Evolutionary conservation across 1,284 basidiomycete genomes (phyloP).

Genomic region (Moesziomyces aphidis): DNA sequence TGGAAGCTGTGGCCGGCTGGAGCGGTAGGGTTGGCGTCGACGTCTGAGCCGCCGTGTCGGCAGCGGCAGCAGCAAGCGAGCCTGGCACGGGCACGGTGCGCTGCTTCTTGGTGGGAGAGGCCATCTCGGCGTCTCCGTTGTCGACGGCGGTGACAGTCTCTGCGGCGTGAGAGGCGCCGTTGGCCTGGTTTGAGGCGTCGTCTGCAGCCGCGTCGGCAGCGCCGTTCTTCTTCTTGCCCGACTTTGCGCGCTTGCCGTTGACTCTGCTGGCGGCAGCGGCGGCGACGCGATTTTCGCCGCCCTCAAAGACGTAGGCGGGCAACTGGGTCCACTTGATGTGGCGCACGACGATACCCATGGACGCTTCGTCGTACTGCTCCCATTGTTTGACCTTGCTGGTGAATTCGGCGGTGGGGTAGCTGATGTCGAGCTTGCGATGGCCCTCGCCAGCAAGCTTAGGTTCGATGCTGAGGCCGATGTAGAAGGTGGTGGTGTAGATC

Average conservation of each 20-base stretch:
- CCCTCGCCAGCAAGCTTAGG: constrained; percentile 75
- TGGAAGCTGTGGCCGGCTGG: constrained; percentile 38
- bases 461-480: constrained; percentile 93
- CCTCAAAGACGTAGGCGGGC: constrained; percentile 83
- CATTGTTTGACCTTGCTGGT: constrained; percentile 94
- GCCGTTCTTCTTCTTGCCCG: constrained; percentile 72
- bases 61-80: neutral
- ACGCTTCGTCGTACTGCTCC: constrained; percentile 92
- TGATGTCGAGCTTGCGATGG: constrained; percentile 86
- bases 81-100: constrained; percentile 12
- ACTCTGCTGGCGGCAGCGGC: constrained; percentile 76
- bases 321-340: constrained; percentile 90
- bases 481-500: constrained; percentile 94
- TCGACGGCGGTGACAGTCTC: constrained; percentile 22
- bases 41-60: neutral
- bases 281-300: constrained; percentile 69
- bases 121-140: constrained; percentile 36
- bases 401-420: constrained; percentile 95
- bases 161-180: constrained; percentile 8
- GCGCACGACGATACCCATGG: constrained; percentile 93
- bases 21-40: constrained; percentile 42
- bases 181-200: constrained; percentile 5
- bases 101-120: constrained; percentile 48
- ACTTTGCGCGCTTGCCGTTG: constrained; percentile 81
- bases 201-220: constrained; percentile 5